Evolutionary conservation across 495 filamentous ascomycete species (phyloP), one percentile per base, ranked within the genome.

Genomic region (Emericellopsis terricola): DNA sequence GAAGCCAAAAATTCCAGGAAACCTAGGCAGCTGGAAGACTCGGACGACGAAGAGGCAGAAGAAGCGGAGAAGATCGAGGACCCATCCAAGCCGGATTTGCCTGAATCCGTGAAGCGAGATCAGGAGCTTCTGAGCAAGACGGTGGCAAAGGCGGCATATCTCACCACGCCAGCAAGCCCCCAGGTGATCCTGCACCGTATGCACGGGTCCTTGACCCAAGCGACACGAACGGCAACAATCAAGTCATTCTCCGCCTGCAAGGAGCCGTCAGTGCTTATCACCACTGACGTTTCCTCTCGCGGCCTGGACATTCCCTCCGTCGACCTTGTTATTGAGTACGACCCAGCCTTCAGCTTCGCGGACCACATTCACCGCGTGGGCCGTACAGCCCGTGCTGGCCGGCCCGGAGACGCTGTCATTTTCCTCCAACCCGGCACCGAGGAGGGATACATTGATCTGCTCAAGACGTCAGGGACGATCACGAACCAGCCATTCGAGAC

Each of bases 331-430:
- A 68, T 96, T 38, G 87, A 97, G 49, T 94, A 89, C 51, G 89
- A 94, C 47, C 85, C 89, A 0, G 77, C 89, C 3, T 94, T 94
- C 57, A 80, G 76, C 44, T 68, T 77, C 2, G 76, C 85, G 33
- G 89, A 97, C 42, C 89, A 97, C 51, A 61, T 93, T 2, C 89
- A 97, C 48, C 78, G 89, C 29, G 80, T 96, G 39, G 89, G 89
- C 28, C 81, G 89, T 48, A 97, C 89, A 13, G 89, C 89, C 6
- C 78, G 89, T 59, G 78, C 91, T 0, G 89, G 89, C 14, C 80
- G 79, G 2, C 66, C 82, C 28, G 89, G 89, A n/a, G 75, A 81
- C 33, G 84, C 89, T 0, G 57, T 76, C 0, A 75, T 94, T 33
- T 94, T 94, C 60, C 70, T 97, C 8, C 69, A 84, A 33, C 89